These are phyloP conservation scores for Apiospora pterosperma DNA, from an alignment of 2,329 filamentous ascomycete genomes.

Conservation along the genomic window DNA sequence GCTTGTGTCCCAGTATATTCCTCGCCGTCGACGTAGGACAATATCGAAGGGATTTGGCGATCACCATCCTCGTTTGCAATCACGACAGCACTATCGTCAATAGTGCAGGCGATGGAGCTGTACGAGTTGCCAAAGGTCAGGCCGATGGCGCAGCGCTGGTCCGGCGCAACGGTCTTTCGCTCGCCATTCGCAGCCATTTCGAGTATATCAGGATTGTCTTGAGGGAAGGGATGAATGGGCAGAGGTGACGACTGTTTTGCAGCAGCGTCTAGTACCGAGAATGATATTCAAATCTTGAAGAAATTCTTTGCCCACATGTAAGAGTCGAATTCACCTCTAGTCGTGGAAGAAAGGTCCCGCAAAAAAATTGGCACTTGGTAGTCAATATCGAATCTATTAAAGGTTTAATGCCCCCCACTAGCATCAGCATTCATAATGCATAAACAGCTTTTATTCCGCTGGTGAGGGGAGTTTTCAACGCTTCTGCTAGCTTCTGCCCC, in stretches of 20 bases:
- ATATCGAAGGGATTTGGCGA: slow-evolving; percentile 90
- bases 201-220: background rate
- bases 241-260: background rate
- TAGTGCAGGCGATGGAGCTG: slow-evolving; percentile 92
- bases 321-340: background rate
- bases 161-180: slow-evolving; percentile 44
- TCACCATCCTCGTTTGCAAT: slow-evolving; percentile 99
- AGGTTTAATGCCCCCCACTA: no score
- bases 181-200: slow-evolving; percentile 45
- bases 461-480: background rate
- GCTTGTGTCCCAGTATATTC: slow-evolving; percentile 96
- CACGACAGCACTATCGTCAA: slow-evolving; percentile 92
- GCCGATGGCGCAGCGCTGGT: slow-evolving; percentile 74
- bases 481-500: no score
- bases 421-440: background rate
- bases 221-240: background rate
- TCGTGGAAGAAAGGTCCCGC: background rate
- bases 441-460: background rate
- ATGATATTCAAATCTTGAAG: background rate
- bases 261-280: background rate
- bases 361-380: slow-evolving; percentile 10
- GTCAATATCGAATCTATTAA: background rate
- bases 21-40: slow-evolving; percentile 94
- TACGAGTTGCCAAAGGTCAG: slow-evolving; percentile 98
- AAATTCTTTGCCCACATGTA: background rate